Conservation (phyloP, 2,329 filamentous ascomycete genomes). For the Westerdykella aurantiaca region DNA sequence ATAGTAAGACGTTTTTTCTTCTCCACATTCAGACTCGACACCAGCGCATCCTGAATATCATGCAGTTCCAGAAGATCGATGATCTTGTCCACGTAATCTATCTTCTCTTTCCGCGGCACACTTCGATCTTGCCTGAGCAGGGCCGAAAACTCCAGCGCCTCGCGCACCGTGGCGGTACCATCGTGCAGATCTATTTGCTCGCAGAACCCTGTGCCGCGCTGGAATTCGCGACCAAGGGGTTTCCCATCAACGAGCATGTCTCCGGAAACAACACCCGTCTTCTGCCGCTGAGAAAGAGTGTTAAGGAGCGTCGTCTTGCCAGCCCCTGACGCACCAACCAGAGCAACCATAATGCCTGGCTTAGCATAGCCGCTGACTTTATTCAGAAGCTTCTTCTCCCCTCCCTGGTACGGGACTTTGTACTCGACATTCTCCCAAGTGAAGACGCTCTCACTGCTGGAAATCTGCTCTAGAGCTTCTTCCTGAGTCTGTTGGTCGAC, state of each 20-base stretch:
- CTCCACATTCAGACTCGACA: slow-evolving; percentile 60
- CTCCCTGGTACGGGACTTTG: slow-evolving; percentile 62
- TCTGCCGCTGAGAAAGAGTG: slow-evolving; percentile 68
- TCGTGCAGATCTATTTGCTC: slow-evolving; percentile 70
- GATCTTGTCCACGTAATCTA: slow-evolving; percentile 61
- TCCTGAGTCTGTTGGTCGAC: slow-evolving; percentile 21
- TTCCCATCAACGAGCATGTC: slow-evolving; percentile 68
- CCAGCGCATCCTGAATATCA: slow-evolving; percentile 62
- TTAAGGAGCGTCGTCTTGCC: slow-evolving; percentile 82
- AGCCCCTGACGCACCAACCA: slow-evolving; percentile 75
- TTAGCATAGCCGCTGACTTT: slow-evolving; percentile 72
- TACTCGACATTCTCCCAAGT: slow-evolving; percentile 50
- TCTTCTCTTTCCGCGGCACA: slow-evolving; percentile 54
- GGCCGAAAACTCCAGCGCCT: slow-evolving; percentile 64
- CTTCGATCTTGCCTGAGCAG: slow-evolving; percentile 55
- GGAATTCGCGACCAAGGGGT: slow-evolving; percentile 57
- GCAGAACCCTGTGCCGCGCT: slow-evolving; percentile 64
- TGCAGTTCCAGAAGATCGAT: slow-evolving; percentile 60
- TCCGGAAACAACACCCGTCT: slow-evolving; percentile 57
- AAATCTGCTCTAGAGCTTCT: slow-evolving; percentile 31
- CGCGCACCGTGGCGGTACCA: slow-evolving; percentile 59
- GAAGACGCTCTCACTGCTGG: slow-evolving; percentile 34
- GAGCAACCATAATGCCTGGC: slow-evolving; percentile 70
- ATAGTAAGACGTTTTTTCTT: slow-evolving; percentile 68
- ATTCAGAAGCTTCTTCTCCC: slow-evolving; percentile 59